Evolutionary conservation across 192 early-diverging fungal species (phyloP), one percentile per base, ranked within the genome.

Genomic region (Geosiphon pyriformis): DNA sequence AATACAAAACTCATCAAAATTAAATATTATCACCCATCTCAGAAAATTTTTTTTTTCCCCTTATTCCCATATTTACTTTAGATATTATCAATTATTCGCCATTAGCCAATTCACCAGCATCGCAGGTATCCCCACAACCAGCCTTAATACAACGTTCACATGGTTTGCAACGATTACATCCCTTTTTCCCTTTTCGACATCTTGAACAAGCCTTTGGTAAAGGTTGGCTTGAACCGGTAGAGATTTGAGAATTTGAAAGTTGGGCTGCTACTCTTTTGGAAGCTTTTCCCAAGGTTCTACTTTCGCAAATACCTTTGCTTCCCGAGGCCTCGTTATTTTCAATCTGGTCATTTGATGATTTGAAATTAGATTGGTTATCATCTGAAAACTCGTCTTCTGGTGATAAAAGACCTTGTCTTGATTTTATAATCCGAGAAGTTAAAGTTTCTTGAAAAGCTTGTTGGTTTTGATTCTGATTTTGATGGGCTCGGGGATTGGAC

Each of bases 151-250:
- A 61, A 47, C 35, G 32, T 23, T n/a, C 59, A 12, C 59, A 61
- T 10, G 59, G 59, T 27, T 35, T 61, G 6, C 23, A 0, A 25
- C 59, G 59, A 61, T 61, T 22, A 25, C 59, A 61, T 1, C 42
- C 12, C 23, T 61, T 61, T 29, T 61, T 61, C 32, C 20, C 23
- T 27, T 47, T 31, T 23, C 59, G n/a, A 47, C 59, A 61, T 47
- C 33, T 61, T 27, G 33, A 35, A 12, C 59, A 61, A 29, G 55
- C 55, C 18, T 29, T 57, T 11, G 11, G 8, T 47, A 10, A 25
- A n/a, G 59, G 23, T 61, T 46, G 20, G 20, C 31, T 61, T 15
- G 12, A 34, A 42, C 17, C 15, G 17, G 1, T 34, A 18, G 30
- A 12, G 2, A 32, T 31, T 35, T 29, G 17, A 20, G 12, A 3